Percentiles rank a stretch among this genome's conserved stretches.
Conservation (phyloP, 345 rosid species). For the Salix koriyanagi region DNA sequence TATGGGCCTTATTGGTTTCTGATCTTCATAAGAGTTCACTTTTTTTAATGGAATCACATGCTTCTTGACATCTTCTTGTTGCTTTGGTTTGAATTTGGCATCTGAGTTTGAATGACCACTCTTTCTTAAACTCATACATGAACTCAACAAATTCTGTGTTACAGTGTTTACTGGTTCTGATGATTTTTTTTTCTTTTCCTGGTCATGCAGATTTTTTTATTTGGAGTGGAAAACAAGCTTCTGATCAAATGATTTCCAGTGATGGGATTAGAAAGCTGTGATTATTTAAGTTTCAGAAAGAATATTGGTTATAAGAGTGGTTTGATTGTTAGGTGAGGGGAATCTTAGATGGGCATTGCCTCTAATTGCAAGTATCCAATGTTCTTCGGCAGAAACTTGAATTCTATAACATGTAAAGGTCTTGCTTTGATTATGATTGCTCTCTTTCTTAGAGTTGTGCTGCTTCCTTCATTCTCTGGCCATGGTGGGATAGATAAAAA, state of each 20-base stretch:
- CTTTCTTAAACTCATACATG: neutral
- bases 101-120: neutral
- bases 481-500: conserved; percentile 18
- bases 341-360: neutral
- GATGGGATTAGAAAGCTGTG: neutral
- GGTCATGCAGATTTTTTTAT: neutral
- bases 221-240: neutral
- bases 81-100: neutral
- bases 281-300: neutral
- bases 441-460: conserved; percentile 48
- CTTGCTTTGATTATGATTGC: conserved; percentile 43
- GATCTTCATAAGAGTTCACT: neutral
- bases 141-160: neutral
- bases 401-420: conserved; percentile 52
- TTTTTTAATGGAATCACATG: neutral
- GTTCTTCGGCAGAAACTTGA: conserved; percentile 20
- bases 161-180: neutral
- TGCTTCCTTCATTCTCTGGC: conserved; percentile 39
- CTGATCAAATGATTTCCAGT: neutral
- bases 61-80: neutral
- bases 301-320: neutral
- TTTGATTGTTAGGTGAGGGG: neutral
- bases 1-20: neutral
- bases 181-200: neutral
- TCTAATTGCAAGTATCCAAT: conserved; percentile 8